Base-by-base conservation (phyloP, 148 eudicot genomes). In the Vaccinium macrocarpon region DNA sequence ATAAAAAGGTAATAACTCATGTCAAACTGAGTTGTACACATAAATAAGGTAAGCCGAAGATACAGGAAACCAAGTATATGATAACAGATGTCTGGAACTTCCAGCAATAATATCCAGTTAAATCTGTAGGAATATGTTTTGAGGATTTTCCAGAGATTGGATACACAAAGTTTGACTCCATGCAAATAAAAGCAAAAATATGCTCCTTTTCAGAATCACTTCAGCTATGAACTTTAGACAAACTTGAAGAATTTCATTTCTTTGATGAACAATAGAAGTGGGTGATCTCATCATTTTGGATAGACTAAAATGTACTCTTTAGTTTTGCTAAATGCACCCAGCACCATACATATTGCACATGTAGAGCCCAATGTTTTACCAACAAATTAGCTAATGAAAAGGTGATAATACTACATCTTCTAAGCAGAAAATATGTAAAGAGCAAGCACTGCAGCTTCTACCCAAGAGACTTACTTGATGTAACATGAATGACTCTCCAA, bases 401-500 rank as follows among this genome's bases (percentile, higher is more conserved):
- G 53, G 6, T 32, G 46, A 15, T 9, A 53, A 71, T 25, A 82
- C 1, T 70, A 42, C 64, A 53, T 76, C n/a, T 55, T 48, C 19
- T 50, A 81, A 11, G 5, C 27, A 59, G 18, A 53, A 35, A 81
- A 35, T 16, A 46, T 56, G 51, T 38, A 25, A 53, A 53, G 18
- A 46, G 49, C 14, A 19, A 46, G 53, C 68, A 35, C 48, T 35
- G 13, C 8, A 11, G 42, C 35, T 42, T 29, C 23, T 81, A 49
- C 13, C 55, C 62, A 27, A 79, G 27, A 61, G 83, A 90, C 91
- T 91, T 92, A 95, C 99, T 90, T 96, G 99, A 90, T 96, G 99
- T 87, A 94, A 86, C 99, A 96, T 96, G 91, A 96, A 96, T 79
- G 99, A 96, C 85, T 96, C 99, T 59, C 99, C 99, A 84, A 88